A percentile compares a stretch with the other conserved stretches of the same genome.
These are phyloP conservation scores for Astrocystis sublimbata DNA, from an alignment of 495 filamentous ascomycete genomes.

Conservation along the genomic window DNA sequence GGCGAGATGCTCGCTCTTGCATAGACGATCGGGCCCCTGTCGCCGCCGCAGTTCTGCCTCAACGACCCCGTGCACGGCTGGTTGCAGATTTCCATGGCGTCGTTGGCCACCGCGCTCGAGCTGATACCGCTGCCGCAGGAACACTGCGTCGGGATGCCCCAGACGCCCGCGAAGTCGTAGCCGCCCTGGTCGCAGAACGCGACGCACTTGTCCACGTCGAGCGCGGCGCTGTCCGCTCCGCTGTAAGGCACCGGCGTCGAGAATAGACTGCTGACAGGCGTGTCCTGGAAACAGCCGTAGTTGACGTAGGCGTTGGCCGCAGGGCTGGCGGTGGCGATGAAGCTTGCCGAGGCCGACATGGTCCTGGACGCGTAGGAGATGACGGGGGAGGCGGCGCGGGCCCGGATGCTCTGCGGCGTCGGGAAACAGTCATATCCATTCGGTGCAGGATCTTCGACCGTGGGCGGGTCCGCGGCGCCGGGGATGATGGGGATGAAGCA, in stretches of 20 bases:
- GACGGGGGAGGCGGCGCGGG: not conserved
- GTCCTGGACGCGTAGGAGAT: not conserved
- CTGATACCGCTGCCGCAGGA: not conserved
- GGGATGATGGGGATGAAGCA: conserved; percentile 28
- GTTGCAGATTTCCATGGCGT: conserved; percentile 9
- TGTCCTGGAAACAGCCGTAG: conserved; percentile 4
- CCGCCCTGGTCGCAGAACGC: not conserved
- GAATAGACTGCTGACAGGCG: not conserved
- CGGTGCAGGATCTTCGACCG: not conserved
- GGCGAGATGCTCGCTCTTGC: not conserved
- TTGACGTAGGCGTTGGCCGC: conserved; percentile 1
- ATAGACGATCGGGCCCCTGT: conserved; percentile 4
- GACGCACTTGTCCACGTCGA: conserved; percentile 13
- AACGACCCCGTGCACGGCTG: conserved; percentile 8
- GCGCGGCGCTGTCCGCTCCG: not conserved
- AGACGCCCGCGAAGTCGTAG: not conserved
- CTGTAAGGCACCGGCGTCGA: not conserved
- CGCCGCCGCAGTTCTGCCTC: conserved; percentile 11
- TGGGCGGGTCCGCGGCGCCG: not conserved
- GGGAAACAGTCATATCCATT: conserved; percentile 10
- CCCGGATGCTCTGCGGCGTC: conserved; percentile 7
- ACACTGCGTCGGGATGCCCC: not conserved
- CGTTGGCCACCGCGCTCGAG: not conserved
- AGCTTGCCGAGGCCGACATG: conserved; percentile 8
- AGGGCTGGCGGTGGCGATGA: conserved; percentile 12